Evolutionary conservation across 2,329 filamentous ascomycete species (phyloP), one percentile per base, ranked within the genome.

Genomic region (Ilyonectria destructans): DNA sequence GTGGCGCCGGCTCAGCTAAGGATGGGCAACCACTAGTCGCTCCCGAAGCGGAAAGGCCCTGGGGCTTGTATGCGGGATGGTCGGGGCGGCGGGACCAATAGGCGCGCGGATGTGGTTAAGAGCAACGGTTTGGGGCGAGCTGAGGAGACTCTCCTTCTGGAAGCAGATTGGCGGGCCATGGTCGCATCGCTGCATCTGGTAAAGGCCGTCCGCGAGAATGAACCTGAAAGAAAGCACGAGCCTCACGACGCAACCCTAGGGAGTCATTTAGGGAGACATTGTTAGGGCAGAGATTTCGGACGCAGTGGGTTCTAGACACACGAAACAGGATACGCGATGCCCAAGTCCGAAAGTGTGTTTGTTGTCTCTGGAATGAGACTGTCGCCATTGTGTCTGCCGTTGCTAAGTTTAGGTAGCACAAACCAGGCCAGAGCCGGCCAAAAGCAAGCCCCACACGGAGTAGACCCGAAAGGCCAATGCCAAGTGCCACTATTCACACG

Each of bases 1-100:
- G 62, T 73, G 65, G 67, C 69, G 58, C 66, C 66, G 63, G 68
- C 72, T 76, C 72, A 76, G 74, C 74, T 75, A 71, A 46, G 31
- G 59, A 65, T 67, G 63, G 63, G 74, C 69, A 73, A 70, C 68
- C 74, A 76, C 74, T 76, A 76, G 74, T 71, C 48, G 60, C 35
- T 52, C 73, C 73, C 46, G 48, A 73, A 72, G 29, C 54, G 74
- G 74, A 52, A 76, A 74, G 61, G 73, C 62, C 33, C 54, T 63
- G 62, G 67, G 68, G 60, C 55, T 65, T 49, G 65, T 54, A 48
- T 72, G 57, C 65, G 67, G 69, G 62, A 71, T 69, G 57, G 69
- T 71, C 62, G 63, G 72, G 23, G 51, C 65, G 62, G 69, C 61
- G 67, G 69, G 72, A 66, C 74, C 74, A 76, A 76, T 76, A 76